A percentile compares a stretch with the other conserved stretches of the same genome.
These are phyloP conservation scores for Colletotrichum karsti DNA, from an alignment of 2,329 filamentous ascomycete species.

Conservation along the genomic window DNA sequence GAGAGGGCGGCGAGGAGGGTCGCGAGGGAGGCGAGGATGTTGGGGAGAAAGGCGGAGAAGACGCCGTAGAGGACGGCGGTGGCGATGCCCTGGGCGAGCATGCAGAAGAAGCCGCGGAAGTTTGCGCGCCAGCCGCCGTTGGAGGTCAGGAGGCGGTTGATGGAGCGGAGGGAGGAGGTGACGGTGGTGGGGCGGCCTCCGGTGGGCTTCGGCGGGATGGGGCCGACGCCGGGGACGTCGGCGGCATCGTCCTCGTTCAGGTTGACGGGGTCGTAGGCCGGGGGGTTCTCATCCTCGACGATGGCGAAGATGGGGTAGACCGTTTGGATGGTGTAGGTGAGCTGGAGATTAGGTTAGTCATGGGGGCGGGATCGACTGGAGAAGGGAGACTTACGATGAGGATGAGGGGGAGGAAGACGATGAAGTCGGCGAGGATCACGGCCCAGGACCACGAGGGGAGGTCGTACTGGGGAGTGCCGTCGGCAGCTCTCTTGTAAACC, in stretches of 20 bases:
- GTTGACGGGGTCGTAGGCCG: conserved; percentile 61
- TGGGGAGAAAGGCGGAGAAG: conserved; percentile 52
- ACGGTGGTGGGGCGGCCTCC: conserved; percentile 47
- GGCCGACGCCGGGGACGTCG: conserved; percentile 36
- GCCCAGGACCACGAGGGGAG: conserved; percentile 49
- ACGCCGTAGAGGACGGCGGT: conserved; percentile 49
- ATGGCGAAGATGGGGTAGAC: conserved; percentile 65
- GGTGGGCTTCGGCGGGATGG: conserved; percentile 34
- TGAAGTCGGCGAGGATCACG: conserved; percentile 47
- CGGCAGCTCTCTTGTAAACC: conserved; percentile 44
- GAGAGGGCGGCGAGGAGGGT: conserved; percentile 67
- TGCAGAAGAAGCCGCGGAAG: conserved; percentile 73
- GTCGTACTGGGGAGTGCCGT: conserved; percentile 35
- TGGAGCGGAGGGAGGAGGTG: conserved; percentile 60
- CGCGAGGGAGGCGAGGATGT: conserved; percentile 55
- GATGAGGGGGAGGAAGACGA: conserved; percentile 55
- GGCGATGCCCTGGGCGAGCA: conserved; percentile 47
- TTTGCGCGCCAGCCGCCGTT: conserved; percentile 71
- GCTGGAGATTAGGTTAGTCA: conserved; percentile 39
- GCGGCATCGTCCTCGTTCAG: conserved; percentile 49
- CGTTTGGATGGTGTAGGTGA: conserved; percentile 58
- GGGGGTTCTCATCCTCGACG: conserved; percentile 65
- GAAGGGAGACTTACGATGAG: conserved; percentile 46
- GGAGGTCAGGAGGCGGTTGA: conserved; percentile 63
- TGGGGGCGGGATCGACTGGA: background rate